phyloP scores from a whole-genome alignment of 495 filamentous ascomycete species.

The Margaritispora aquatica region DNA sequence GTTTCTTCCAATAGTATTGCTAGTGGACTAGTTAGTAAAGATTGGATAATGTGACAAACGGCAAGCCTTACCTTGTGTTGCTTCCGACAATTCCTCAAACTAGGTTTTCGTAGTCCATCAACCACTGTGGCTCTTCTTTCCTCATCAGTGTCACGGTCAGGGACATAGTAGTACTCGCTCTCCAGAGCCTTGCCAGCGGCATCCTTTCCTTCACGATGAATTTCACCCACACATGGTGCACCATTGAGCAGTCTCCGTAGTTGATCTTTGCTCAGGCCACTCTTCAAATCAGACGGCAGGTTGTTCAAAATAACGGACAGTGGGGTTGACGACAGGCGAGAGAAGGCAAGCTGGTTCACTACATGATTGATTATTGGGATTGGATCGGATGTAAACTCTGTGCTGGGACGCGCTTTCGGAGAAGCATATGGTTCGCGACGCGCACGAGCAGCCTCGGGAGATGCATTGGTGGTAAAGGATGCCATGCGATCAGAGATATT shows the following conservation, averaged over 20 bases:
- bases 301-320: constrained; percentile 81
- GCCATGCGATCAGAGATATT: constrained; percentile 75
- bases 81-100: constrained; percentile 81
- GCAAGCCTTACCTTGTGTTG: constrained; percentile 80
- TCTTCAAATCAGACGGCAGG: constrained; percentile 62
- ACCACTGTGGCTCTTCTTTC: constrained; percentile 77
- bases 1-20: constrained; percentile 95
- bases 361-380: constrained; percentile 66
- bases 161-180: constrained; percentile 96
- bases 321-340: constrained; percentile 86
- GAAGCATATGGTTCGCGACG: constrained; percentile 4
- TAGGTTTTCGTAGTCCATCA: constrained; percentile 77
- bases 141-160: constrained; percentile 79
- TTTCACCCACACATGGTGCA: constrained; percentile 76
- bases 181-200: constrained; percentile 90
- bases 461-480: constrained; percentile 44
- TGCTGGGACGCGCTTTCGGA: constrained; percentile 12
- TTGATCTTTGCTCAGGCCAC: constrained; percentile 49
- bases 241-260: constrained; percentile 64
- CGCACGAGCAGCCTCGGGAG: constrained; percentile 10
- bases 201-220: constrained; percentile 88
- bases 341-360: constrained; percentile 93
- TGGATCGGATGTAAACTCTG: constrained; percentile 26
- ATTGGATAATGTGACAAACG: constrained; percentile 1
- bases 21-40: constrained; percentile 29